These are phyloP conservation scores for Jimgerdemannia lactiflua DNA, from an alignment of 192 early-diverging fungal species.

Conservation along the genomic window DNA sequence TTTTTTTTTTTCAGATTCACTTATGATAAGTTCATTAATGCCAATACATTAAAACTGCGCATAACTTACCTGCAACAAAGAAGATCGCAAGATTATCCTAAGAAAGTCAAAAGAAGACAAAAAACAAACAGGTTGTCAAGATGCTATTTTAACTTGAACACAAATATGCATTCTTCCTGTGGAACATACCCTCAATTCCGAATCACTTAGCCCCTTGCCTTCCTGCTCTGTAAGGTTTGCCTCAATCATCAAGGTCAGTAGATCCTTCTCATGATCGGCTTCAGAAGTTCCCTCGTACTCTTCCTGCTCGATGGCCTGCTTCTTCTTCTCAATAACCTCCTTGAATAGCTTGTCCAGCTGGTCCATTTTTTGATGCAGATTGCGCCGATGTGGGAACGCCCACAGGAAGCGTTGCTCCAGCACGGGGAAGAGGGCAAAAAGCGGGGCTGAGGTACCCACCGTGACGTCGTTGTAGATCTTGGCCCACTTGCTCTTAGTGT, in stretches of 20 bases:
- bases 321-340: slow-evolving; percentile 21
- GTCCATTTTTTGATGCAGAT: slow-evolving; percentile 4
- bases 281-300: neutral
- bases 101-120: no score
- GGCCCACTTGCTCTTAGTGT: slow-evolving; percentile 15
- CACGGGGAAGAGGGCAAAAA: slow-evolving; percentile 15
- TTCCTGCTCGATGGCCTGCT: neutral
- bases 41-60: no score
- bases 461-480: slow-evolving; percentile 13
- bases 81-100: no score
- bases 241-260: slow-evolving; percentile 25
- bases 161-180: no score
- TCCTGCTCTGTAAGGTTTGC: slow-evolving; percentile 9
- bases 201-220: slow-evolving; percentile 7
- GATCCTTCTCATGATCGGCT: slow-evolving; percentile 27
- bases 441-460: slow-evolving; percentile 5
- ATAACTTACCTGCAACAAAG: no score
- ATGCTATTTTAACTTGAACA: no score
- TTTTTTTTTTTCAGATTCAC: no score
- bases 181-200: slow-evolving; percentile 21
- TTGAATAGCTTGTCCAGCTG: slow-evolving; percentile 11
- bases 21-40: no score
- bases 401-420: slow-evolving; percentile 2
- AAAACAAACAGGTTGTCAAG: no score
- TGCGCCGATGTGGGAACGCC: slow-evolving; percentile 8